A percentile compares a stretch with the other conserved stretches of the same genome.
Evolutionary conservation across 2,329 filamentous ascomycete genomes (phyloP).

Genomic region (Cephalotrichum gorgonifer): DNA sequence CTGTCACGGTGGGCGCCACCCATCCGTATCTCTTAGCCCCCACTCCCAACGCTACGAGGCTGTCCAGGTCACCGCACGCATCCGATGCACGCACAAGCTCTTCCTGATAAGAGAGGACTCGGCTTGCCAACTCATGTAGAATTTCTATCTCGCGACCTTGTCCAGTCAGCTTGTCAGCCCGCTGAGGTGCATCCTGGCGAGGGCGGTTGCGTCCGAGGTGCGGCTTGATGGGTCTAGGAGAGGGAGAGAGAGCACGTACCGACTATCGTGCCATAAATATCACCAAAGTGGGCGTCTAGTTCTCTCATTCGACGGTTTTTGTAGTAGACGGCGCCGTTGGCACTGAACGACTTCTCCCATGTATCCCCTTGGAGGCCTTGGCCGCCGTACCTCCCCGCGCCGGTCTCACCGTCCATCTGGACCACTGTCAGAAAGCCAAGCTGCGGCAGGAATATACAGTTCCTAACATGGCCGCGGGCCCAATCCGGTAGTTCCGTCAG

Average conservation of each 20-base stretch:
- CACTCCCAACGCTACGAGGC: conserved; percentile 67
- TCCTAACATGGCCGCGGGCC: conserved; percentile 43
- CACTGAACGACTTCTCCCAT: conserved; percentile 73
- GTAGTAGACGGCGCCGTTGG: conserved; percentile 66
- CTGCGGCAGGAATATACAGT: conserved; percentile 85
- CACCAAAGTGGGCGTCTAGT: conserved; percentile 72
- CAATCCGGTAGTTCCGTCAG: conserved; percentile 50
- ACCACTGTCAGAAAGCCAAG: conserved; percentile 82
- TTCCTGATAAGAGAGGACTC: conserved; percentile 58
- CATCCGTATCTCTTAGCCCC: conserved; percentile 69
- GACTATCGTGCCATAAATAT: conserved; percentile 75
- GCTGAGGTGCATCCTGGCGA: not conserved
- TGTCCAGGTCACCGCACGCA: conserved; percentile 78
- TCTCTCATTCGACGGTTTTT: conserved; percentile 76
- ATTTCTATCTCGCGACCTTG: conserved; percentile 66
- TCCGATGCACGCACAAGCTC: conserved; percentile 62
- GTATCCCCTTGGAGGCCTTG: conserved; percentile 31
- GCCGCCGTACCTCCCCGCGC: conserved; percentile 51
- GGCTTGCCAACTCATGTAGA: conserved; percentile 63
- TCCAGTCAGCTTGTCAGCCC: not conserved
- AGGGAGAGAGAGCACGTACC: conserved; percentile 35
- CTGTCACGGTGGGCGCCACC: conserved; percentile 57
- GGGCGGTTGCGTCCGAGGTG: not conserved
- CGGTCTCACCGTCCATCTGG: conserved; percentile 37
- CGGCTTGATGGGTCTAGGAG: not conserved